phyloP scores from a whole-genome alignment of 2,329 filamentous ascomycete species.

The Colletotrichum plurivorum region DNA sequence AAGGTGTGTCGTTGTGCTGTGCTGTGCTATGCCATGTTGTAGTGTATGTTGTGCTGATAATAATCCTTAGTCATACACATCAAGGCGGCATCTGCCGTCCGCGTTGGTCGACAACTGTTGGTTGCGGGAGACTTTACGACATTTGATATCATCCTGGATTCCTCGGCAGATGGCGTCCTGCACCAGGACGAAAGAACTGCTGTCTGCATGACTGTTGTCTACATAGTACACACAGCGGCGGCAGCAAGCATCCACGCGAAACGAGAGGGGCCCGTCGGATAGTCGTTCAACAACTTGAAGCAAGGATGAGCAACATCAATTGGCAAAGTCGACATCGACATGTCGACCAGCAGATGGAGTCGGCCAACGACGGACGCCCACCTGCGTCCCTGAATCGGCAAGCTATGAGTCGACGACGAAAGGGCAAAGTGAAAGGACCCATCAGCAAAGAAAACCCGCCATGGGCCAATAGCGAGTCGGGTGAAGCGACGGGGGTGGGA shows the following conservation, averaged over 20 bases:
- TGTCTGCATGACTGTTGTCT: too few relatives aligned
- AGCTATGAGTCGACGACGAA: slow-evolving; percentile 32
- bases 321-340: neutral
- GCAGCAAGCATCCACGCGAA: neutral
- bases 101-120: neutral
- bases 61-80: neutral
- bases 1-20: slow-evolving; percentile 3
- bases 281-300: neutral
- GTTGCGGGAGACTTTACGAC: too few relatives aligned
- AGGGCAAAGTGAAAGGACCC: slow-evolving; percentile 36
- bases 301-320: neutral
- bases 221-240: too few relatives aligned
- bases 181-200: neutral
- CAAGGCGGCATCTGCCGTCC: slow-evolving; percentile 18
- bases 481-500: slow-evolving; percentile 1
- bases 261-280: neutral
- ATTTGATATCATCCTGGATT: neutral
- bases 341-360: neutral
- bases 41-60: too few relatives aligned
- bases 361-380: neutral
- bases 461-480: neutral
- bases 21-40: neutral
- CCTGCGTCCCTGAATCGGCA: slow-evolving; percentile 33
- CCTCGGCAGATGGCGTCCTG: neutral
- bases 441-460: neutral